Evolutionary conservation across 768 basidiomycete species (phyloP), one percentile per base, ranked within the genome.

Genomic region (Terana coerulea): DNA sequence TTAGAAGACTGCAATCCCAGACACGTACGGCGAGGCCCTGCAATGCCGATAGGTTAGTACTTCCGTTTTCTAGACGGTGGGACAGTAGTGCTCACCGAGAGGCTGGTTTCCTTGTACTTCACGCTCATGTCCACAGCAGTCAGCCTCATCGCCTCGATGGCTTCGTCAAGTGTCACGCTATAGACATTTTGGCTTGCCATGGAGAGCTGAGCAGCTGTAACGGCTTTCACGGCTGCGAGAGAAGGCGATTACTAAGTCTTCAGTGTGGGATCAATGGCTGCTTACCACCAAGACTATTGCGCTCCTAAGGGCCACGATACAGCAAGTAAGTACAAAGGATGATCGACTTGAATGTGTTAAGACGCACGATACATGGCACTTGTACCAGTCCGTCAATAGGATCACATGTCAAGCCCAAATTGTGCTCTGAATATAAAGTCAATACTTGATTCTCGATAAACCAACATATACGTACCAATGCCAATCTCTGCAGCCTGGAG

Each of bases 121-220:
- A 88, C 80, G 55, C 90, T 92, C 92, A 95, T 95, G 66, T 94
- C 91, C n/a, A 80, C 75, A 24, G 95, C 94, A 5, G 93, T 97
- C 42, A 95, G 65, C 21, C 91, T 77, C 91, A 95, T 95, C 3
- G 94, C 93, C 67, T 92, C 91, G 49, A 98, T 97, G 2, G 94
- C 95, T 67, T 97, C 92, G 64, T 98, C 95, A 17, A 98, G 75
- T 0, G 86, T 87, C 30, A 95, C 92, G 29, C 84, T 81, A 61
- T 92, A 92, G 12, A 89, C 77, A 0, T 91, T 94, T 61, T 91
- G 81, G 54, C 90, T 91, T 8, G 94, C 92, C 80, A 97, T 87
- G 7, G 95, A 91, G 4, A 98, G 77, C 64, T 98, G 95, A 17
- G 94, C 94, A 10, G 95, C 94, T 17, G 92, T 94, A 39, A 95